Evolutionary conservation across 2,329 filamentous ascomycete genomes (phyloP).

Genomic region (Ophiostoma sp.): DNA sequence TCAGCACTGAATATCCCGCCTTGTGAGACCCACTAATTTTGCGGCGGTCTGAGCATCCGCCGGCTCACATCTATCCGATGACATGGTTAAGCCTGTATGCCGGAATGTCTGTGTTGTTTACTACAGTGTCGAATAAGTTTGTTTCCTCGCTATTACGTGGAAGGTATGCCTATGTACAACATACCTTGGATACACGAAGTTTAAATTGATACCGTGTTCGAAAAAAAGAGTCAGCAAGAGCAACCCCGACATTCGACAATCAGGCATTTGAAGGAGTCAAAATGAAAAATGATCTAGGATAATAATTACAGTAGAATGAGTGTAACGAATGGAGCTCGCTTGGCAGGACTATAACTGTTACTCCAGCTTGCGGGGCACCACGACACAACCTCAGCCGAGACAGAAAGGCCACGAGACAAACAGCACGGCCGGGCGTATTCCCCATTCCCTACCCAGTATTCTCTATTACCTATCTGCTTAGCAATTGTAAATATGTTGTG

Average conservation of each 20-base stretch:
- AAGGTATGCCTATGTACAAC: background rate
- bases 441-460: background rate
- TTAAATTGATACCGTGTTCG: background rate
- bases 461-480: background rate
- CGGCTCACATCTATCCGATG: background rate
- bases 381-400: background rate
- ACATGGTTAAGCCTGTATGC: background rate
- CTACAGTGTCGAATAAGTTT: background rate
- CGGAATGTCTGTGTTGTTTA: background rate
- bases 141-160: too few relatives aligned
- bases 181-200: background rate
- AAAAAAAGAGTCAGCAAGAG: background rate
- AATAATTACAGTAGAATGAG: background rate
- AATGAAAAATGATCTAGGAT: too few relatives aligned
- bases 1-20: background rate
- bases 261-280: too few relatives aligned
- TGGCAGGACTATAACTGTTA: background rate
- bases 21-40: background rate
- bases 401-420: background rate
- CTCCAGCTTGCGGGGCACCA: background rate
- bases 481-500: background rate
- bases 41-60: background rate
- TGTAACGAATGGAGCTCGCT: background rate
- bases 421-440: background rate
- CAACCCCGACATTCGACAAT: background rate